Evolutionary conservation across 2,329 filamentous ascomycete genomes (phyloP).

Genomic region (Hymenoscyphus infarciens): DNA sequence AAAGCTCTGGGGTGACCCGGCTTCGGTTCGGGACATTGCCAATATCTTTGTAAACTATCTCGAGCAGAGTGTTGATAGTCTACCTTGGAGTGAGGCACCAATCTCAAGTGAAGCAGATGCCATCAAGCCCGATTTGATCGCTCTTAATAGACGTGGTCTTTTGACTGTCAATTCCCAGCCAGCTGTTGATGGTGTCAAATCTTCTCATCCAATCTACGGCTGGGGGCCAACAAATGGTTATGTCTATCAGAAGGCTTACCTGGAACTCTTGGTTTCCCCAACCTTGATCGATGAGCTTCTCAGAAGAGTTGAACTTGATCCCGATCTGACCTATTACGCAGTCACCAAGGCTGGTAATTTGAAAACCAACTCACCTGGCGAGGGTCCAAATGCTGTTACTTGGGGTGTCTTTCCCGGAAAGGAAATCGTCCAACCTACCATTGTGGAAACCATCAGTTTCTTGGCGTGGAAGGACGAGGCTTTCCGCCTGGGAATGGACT

Average conservation of each 20-base stretch:
- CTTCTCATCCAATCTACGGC: slow-evolving; percentile 79
- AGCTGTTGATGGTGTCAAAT: slow-evolving; percentile 86
- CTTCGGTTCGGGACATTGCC: slow-evolving; percentile 74
- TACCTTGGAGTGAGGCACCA: slow-evolving; percentile 92
- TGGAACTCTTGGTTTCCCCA: slow-evolving; percentile 85
- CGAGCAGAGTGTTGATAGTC: slow-evolving; percentile 70
- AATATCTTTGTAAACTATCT: slow-evolving; percentile 84
- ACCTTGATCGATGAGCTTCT: slow-evolving; percentile 75
- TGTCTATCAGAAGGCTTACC: slow-evolving; percentile 96
- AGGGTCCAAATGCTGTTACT: slow-evolving; percentile 95
- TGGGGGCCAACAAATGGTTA: slow-evolving; percentile 96
- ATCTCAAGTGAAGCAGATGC: slow-evolving; percentile 78
- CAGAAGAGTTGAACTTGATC: slow-evolving; percentile 69
- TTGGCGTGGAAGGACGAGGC: slow-evolving; percentile 98
- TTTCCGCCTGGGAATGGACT: slow-evolving; percentile 86
- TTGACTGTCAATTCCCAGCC: slow-evolving; percentile 98
- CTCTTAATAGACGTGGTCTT: slow-evolving; percentile 80
- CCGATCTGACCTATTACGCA: slow-evolving; percentile 89
- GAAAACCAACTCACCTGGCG: slow-evolving; percentile 77
- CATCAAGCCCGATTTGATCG: slow-evolving; percentile 73
- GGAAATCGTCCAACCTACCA: slow-evolving; percentile 99
- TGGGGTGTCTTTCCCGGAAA: slow-evolving; percentile 99
- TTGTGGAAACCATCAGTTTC: slow-evolving; percentile 96
- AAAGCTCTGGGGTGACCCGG: slow-evolving; percentile 88
- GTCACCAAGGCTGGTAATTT: slow-evolving; percentile 81